Evolutionary conservation across 768 basidiomycete genomes (phyloP).

Genomic region (Collybia nuda): DNA sequence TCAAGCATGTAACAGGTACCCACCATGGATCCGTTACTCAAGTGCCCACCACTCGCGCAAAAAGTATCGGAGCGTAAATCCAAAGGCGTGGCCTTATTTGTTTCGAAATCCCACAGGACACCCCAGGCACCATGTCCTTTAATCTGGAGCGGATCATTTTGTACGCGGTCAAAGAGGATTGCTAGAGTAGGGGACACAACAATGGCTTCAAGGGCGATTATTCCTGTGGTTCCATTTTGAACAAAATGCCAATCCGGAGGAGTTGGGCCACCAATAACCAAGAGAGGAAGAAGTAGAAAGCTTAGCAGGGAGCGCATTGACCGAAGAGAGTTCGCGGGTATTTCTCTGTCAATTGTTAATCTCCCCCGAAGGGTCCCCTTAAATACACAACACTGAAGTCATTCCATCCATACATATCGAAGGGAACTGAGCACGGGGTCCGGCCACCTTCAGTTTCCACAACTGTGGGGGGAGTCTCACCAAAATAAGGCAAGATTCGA

Average conservation of each 20-base stretch:
- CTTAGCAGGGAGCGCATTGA: slow-evolving; percentile 1
- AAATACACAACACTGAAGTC: no score
- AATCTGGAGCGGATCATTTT: slow-evolving; percentile 38
- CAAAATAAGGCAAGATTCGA: no score
- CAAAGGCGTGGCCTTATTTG: slow-evolving; percentile 33
- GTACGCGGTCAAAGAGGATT: slow-evolving; percentile 18
- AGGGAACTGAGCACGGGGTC: no score
- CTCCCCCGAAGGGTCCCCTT: no score
- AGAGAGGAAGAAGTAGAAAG: neutral
- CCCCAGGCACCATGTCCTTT: slow-evolving; percentile 46
- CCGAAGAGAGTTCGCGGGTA: neutral
- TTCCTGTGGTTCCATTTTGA: slow-evolving; percentile 22
- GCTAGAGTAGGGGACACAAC: slow-evolving; percentile 23
- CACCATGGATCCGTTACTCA: slow-evolving; percentile 10
- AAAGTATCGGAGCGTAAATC: slow-evolving; percentile 39
- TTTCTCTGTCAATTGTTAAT: no score
- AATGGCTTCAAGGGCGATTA: slow-evolving; percentile 23
- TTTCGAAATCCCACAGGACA: slow-evolving; percentile 40
- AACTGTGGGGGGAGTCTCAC: no score
- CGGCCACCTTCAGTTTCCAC: no score
- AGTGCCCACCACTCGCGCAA: slow-evolving; percentile 29
- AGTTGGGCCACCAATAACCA: slow-evolving; percentile 6
- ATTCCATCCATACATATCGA: no score
- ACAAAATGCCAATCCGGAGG: slow-evolving; percentile 20
- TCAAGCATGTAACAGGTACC: slow-evolving; percentile 39